phyloP scores from a whole-genome alignment of 163 green algal species.

The Smithsoniella earleae region DNA sequence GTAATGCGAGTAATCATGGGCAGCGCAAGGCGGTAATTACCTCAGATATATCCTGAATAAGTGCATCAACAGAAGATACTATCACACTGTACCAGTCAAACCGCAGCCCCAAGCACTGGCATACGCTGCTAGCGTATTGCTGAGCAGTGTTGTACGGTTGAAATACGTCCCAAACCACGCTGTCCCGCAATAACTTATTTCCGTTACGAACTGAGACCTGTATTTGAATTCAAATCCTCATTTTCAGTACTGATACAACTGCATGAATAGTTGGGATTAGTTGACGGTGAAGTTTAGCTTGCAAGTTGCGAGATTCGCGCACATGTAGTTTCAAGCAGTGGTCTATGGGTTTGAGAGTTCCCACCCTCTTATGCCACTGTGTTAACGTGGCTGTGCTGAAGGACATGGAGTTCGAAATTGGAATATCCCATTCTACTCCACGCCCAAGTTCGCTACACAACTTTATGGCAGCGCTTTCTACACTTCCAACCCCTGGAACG shows the following conservation, averaged over 20 bases:
- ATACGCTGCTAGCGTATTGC: neutral
- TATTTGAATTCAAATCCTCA: neutral
- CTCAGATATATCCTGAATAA: neutral
- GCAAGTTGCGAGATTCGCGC: too few species aligned
- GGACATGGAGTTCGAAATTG: neutral
- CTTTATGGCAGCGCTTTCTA: neutral
- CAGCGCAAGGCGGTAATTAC: too few species aligned
- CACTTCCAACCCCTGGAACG: neutral
- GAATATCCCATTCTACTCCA: neutral
- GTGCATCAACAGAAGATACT: neutral
- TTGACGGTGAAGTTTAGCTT: too few species aligned
- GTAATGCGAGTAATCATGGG: too few species aligned
- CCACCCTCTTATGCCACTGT: neutral
- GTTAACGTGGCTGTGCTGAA: neutral
- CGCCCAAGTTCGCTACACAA: neutral
- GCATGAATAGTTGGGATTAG: neutral
- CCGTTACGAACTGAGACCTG: neutral
- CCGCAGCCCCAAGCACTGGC: neutral
- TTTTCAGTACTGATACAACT: neutral
- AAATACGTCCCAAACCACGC: neutral
- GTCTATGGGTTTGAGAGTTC: neutral
- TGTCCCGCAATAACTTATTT: neutral
- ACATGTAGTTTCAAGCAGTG: neutral
- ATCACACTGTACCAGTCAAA: conserved; percentile 18
- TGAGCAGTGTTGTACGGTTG: neutral